Conservation (phyloP, 2,329 filamentous ascomycete genomes). For the Ascochyta fabae region DNA sequence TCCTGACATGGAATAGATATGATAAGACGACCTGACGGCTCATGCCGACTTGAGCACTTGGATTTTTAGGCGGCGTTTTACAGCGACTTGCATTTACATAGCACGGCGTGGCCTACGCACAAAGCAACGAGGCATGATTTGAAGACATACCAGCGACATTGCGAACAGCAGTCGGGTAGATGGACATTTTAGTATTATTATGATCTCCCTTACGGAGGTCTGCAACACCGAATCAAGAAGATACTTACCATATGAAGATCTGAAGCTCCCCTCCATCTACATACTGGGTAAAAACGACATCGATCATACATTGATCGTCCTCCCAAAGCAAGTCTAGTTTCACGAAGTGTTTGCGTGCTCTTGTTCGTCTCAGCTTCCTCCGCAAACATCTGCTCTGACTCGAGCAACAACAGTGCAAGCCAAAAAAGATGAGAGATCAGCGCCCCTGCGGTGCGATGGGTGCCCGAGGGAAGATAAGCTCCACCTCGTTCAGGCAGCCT, state of each 20-base stretch:
- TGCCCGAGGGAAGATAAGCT: background rate
- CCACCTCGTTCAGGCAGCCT: background rate
- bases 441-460: background rate
- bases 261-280: no score
- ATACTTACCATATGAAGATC: background rate
- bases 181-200: constrained; percentile 12
- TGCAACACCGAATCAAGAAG: constrained; percentile 1
- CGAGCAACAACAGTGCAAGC: background rate
- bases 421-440: background rate
- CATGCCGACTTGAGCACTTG: background rate
- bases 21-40: constrained; percentile 3
- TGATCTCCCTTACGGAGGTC: background rate
- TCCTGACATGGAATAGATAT: constrained; percentile 9
- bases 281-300: no score
- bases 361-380: constrained; percentile 2
- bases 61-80: constrained; percentile 3
- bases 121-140: constrained; percentile 11
- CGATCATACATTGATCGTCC: background rate
- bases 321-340: background rate
- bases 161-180: constrained; percentile 5
- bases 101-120: background rate
- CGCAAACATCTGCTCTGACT: background rate
- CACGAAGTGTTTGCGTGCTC: background rate
- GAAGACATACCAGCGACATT: constrained; percentile 10
- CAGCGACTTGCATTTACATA: constrained; percentile 9